phyloP scores from a whole-genome alignment of 805 yeast species.

The Starmera quercuum region DNA sequence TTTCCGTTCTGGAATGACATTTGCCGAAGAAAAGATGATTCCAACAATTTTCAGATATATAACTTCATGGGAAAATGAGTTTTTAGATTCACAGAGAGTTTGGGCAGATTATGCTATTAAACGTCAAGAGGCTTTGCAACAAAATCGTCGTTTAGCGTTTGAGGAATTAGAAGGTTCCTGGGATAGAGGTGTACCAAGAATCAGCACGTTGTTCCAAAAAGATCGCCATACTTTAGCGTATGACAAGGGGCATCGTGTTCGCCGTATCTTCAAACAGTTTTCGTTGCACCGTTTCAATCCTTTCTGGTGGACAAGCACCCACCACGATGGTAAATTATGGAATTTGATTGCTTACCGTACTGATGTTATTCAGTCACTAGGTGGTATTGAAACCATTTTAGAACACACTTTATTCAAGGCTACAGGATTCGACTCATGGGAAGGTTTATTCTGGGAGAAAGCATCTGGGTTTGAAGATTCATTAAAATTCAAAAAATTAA shows the following conservation, averaged over 20 bases:
- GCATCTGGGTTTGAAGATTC: conserved; percentile 97
- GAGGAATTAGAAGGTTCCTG: conserved; percentile 93
- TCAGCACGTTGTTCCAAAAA: conserved; percentile 89
- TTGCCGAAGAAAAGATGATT: conserved; percentile 68
- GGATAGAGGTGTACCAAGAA: conserved; percentile 97
- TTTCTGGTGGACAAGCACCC: conserved; percentile 93
- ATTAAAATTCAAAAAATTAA: conserved; percentile 85
- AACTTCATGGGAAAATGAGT: conserved; percentile 95
- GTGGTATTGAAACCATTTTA: conserved; percentile 92
- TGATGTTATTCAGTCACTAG: conserved; percentile 94
- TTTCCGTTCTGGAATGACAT: conserved; percentile 89
- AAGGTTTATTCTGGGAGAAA: conserved; percentile 97
- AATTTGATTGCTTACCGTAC: conserved; percentile 86
- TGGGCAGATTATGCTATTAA: conserved; percentile 97
- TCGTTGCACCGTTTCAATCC: conserved; percentile 71
- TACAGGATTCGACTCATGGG: conserved; percentile 98
- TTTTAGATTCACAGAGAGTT: conserved; percentile 86
- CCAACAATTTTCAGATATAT: conserved; percentile 93
- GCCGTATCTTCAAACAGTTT: conserved; percentile 72
- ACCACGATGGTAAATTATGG: conserved; percentile 96
- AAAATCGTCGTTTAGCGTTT: conserved; percentile 77
- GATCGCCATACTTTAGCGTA: conserved; percentile 92
- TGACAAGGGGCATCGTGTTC: conserved; percentile 86
- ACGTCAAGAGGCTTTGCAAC: conserved; percentile 78
- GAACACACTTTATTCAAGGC: conserved; percentile 95